Evolutionary conservation across 306 rosid genomes (phyloP), one percentile per base, ranked within the genome.

Genomic region (Mucuna pruriens): DNA sequence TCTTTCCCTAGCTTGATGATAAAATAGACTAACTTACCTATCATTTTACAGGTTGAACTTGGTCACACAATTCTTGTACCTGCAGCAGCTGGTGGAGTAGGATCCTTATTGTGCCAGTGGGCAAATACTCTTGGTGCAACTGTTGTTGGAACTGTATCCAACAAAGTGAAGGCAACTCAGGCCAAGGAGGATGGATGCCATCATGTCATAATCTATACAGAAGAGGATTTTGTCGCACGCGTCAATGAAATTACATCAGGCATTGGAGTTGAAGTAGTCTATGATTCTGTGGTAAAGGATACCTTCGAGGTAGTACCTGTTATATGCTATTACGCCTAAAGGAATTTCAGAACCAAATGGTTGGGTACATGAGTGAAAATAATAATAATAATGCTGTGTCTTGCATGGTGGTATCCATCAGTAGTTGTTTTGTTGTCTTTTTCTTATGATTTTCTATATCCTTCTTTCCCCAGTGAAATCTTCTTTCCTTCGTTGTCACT

Each of bases 1-100:
- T 15, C 45, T 58, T 44, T 0, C 49, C 44, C 22, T 19, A 9
- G 72, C 57, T 42, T 70, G 52, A 49, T 74, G 22, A 61, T 34
- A 6, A 66, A 8, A 79, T 5, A 54, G 65, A 54, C 57, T 71
- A 71, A 68, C 15, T 39, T 58, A 13, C 25, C 7, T 9, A 10
- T 13, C 11, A 31, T 25, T 23, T 66, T 75, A 22, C 76, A 91
- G 97, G 94, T 93, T 71, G 88, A 93, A 69, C 80, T 89, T 51
- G 96, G 93, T 63, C 90, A 93, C 49, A 77, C 88, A 0, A 78
- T 93, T 61, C 94, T 93, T 26, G 86, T 93, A 58, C 97, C 90
- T 73, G 97, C 97, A 34, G 97, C 97, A 60, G 97, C 97, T 29
- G 97, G 97, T 68, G 97, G 97, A 80, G 90, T 88, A 23, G 97